A percentile compares a stretch with the other conserved stretches of the same genome.
Conservation (phyloP, 1,284 basidiomycete species). For the Cerioporus squamosus region DNA sequence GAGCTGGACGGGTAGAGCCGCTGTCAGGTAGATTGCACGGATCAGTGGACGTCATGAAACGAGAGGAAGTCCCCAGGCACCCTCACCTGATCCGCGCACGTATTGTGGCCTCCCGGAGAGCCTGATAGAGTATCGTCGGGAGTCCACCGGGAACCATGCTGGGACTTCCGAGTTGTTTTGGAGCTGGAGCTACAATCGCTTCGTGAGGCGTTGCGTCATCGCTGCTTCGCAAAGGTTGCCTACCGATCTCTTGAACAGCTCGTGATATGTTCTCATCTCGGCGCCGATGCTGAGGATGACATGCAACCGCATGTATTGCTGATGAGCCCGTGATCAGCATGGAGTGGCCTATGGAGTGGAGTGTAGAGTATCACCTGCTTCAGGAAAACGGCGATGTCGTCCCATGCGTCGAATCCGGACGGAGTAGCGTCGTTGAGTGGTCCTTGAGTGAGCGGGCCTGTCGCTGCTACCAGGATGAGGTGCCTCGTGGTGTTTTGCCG, state of each 20-base stretch:
- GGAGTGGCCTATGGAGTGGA: neutral
- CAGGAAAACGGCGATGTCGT: slow-evolving; percentile 41
- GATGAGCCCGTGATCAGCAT: slow-evolving; percentile 15
- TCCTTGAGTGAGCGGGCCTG: slow-evolving; percentile 17
- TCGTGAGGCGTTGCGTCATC: slow-evolving; percentile 11
- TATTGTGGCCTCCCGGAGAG: slow-evolving; percentile 36
- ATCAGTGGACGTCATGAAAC: slow-evolving; percentile 6
- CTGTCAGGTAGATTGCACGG: slow-evolving; percentile 2
- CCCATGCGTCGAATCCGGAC: slow-evolving; percentile 28
- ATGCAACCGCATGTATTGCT: slow-evolving; percentile 63
- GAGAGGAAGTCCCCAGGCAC: neutral
- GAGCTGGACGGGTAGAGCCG: slow-evolving; percentile 16
- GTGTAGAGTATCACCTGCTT: slow-evolving; percentile 43
- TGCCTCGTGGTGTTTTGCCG: slow-evolving; percentile 49
- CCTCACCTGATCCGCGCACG: slow-evolving; percentile 22
- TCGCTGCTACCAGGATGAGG: slow-evolving; percentile 56
- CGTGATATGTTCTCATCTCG: slow-evolving; percentile 47
- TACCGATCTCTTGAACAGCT: slow-evolving; percentile 60
- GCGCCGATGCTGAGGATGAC: slow-evolving; percentile 54
- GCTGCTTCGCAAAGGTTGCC: slow-evolving; percentile 26
- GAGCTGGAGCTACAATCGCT: slow-evolving; percentile 27
- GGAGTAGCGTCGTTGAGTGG: slow-evolving; percentile 18
- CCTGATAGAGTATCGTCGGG: slow-evolving; percentile 38
- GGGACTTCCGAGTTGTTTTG: slow-evolving; percentile 35
- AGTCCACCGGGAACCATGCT: slow-evolving; percentile 43